Evolutionary conservation across 2,329 filamentous ascomycete species (phyloP).

Genomic region (Sclerotinia nivalis): DNA sequence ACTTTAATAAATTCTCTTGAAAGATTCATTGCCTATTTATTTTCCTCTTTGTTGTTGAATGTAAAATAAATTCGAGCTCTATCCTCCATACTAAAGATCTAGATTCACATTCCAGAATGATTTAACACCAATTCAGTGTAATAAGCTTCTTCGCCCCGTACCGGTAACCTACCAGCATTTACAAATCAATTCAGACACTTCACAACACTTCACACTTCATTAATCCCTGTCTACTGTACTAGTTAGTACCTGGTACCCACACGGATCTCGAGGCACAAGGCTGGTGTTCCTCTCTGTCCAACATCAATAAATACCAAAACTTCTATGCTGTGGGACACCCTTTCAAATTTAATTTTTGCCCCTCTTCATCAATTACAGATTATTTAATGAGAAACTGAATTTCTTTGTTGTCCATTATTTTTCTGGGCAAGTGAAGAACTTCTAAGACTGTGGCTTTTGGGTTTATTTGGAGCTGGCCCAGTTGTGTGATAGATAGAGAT

Average conservation of each 20-base stretch:
- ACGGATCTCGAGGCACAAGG: conserved; percentile 24
- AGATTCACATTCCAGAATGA: not conserved
- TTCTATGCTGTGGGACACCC: conserved; percentile 17
- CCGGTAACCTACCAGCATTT: not conserved
- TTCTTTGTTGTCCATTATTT: conserved; percentile 2
- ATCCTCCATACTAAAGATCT: not conserved
- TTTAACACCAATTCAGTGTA: not conserved
- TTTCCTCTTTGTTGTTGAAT: not conserved
- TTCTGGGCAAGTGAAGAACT: conserved; percentile 14
- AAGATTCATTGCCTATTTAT: not conserved
- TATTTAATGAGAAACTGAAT: conserved; percentile 16
- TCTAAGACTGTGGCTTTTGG: not conserved
- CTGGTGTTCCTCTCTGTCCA: conserved; percentile 16
- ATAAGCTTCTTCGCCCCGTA: not conserved
- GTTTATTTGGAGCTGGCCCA: conserved; percentile 8
- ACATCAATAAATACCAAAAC: conserved; percentile 17
- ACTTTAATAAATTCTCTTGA: not conserved
- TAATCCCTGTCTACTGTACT: not conserved
- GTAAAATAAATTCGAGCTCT: not conserved
- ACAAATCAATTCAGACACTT: not conserved
- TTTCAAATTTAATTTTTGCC: conserved; percentile 15
- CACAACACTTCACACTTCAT: not conserved
- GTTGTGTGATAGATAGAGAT: conserved; percentile 11
- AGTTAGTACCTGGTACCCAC: not conserved
- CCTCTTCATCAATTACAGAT: conserved; percentile 19